Evolutionary conservation across 345 rosid species (phyloP).

Genomic region (Eucalyptus caleyi): DNA sequence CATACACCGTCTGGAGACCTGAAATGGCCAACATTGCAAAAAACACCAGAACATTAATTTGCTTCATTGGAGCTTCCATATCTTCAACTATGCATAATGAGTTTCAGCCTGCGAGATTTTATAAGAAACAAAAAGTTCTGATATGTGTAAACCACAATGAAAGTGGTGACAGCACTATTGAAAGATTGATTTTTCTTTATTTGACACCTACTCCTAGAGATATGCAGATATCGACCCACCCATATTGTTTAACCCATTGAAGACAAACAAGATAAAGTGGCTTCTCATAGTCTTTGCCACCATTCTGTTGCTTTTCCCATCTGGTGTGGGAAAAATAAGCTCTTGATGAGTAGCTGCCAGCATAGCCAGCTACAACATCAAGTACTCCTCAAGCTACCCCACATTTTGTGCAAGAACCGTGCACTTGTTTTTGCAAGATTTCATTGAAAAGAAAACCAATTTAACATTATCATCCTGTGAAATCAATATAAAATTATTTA

Average conservation of each 20-base stretch:
- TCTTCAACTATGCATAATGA: not conserved
- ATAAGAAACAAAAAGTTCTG: not conserved
- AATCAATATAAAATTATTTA: not conserved
- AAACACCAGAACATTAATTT: conserved; percentile 20
- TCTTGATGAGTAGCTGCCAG: conserved; percentile 6
- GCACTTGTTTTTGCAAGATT: not conserved
- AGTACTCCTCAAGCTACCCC: not conserved
- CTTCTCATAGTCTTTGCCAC: conserved; percentile 4
- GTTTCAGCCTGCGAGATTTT: not conserved
- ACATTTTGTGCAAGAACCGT: not conserved
- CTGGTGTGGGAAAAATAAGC: not conserved
- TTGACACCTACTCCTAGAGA: not conserved
- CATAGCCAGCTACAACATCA: not conserved
- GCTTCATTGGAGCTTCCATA: conserved; percentile 32
- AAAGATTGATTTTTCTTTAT: not conserved
- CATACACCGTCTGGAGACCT: conserved; percentile 24
- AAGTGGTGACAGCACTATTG: conserved; percentile 54
- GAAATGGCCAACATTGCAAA: conserved; percentile 19
- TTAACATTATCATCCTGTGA: not conserved
- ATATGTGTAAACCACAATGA: not conserved
- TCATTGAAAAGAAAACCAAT: not conserved
- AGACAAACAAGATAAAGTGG: not conserved
- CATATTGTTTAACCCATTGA: conserved; percentile 5
- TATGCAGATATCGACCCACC: not conserved
- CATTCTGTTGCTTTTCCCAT: conserved; percentile 4